These are phyloP conservation scores for Lunasporangiospora selenospora DNA, from an alignment of 192 early-diverging fungal genomes.

Conservation along the genomic window DNA sequence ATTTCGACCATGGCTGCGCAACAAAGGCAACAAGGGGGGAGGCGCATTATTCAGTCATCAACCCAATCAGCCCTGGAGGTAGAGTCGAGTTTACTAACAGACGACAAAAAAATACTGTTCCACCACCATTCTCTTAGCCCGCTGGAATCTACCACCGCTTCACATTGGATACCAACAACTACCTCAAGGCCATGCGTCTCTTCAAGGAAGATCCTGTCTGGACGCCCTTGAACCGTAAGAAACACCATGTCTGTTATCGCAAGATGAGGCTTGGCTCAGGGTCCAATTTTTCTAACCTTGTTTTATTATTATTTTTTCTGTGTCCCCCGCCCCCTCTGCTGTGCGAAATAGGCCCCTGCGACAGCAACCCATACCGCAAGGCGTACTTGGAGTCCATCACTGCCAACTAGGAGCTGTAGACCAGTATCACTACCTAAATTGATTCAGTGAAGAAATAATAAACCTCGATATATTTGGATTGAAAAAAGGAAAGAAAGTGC, in stretches of 20 bases:
- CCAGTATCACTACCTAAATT: too few species aligned
- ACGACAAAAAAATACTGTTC: too few species aligned
- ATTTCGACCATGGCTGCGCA: too few species aligned
- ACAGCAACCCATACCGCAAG: slow-evolving; percentile 61
- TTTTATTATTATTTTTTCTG: neutral
- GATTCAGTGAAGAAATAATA: too few species aligned
- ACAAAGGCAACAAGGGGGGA: too few species aligned
- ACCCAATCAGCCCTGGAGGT: too few species aligned
- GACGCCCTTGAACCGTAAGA: slow-evolving; percentile 78
- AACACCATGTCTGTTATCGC: neutral
- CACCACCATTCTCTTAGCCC: too few species aligned
- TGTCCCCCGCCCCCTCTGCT: neutral
- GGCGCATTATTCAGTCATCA: too few species aligned
- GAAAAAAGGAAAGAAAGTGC: too few species aligned
- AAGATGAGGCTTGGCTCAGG: neutral
- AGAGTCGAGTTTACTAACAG: too few species aligned
- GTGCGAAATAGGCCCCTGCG: slow-evolving; percentile 52
- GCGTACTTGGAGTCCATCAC: slow-evolving; percentile 54
- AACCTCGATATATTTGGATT: too few species aligned
- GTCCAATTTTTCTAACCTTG: neutral
- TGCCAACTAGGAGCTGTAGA: too few species aligned
- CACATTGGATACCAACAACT: slow-evolving; percentile 86
- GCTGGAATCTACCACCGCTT: slow-evolving; percentile 98
- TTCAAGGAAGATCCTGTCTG: slow-evolving; percentile 86
- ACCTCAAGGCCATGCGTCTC: slow-evolving; percentile 86